Conservation (phyloP, 1,139 yeast species). For the Saccharomyces hybrid region DNA sequence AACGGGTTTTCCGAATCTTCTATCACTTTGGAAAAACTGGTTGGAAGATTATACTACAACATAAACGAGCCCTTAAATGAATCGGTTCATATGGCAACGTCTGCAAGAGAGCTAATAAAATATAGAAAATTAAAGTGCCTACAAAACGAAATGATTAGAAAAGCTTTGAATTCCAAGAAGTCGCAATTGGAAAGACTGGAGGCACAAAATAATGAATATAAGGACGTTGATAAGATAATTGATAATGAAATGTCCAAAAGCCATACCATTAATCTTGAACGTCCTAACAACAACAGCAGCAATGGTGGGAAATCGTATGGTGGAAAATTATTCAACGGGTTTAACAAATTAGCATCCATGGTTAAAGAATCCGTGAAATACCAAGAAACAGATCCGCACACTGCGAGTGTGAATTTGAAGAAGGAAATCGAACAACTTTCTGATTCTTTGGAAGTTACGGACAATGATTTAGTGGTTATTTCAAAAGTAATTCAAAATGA, state of each 20-base stretch:
- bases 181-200: slow-evolving; percentile 28
- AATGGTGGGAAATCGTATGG: slow-evolving; percentile 14
- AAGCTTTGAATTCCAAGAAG: slow-evolving; percentile 27
- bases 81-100: slow-evolving; percentile 65
- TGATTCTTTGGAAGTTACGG: slow-evolving; percentile 29
- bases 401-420: slow-evolving; percentile 21
- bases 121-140: slow-evolving; percentile 62
- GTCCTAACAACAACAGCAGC: slow-evolving; percentile 18
- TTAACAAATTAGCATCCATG: slow-evolving; percentile 29
- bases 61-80: slow-evolving; percentile 83
- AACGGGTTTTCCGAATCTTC: slow-evolving; percentile 71
- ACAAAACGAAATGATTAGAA: slow-evolving; percentile 48
- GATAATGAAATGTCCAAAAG: slow-evolving; percentile 10
- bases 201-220: slow-evolving; percentile 31
- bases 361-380: slow-evolving; percentile 33
- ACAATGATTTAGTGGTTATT: slow-evolving; percentile 30
- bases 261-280: slow-evolving; percentile 25
- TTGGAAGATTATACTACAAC: slow-evolving; percentile 60
- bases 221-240: slow-evolving; percentile 30
- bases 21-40: slow-evolving; percentile 57
- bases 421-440: slow-evolving; percentile 29
- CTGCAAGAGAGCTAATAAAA: slow-evolving; percentile 58
- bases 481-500: slow-evolving; percentile 27
- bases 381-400: slow-evolving; percentile 26
- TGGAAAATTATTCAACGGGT: slow-evolving; percentile 21